Evolutionary conservation across 2,329 filamentous ascomycete genomes (phyloP), one percentile per base, ranked within the genome.

Genomic region (Basipetospora sp.): DNA sequence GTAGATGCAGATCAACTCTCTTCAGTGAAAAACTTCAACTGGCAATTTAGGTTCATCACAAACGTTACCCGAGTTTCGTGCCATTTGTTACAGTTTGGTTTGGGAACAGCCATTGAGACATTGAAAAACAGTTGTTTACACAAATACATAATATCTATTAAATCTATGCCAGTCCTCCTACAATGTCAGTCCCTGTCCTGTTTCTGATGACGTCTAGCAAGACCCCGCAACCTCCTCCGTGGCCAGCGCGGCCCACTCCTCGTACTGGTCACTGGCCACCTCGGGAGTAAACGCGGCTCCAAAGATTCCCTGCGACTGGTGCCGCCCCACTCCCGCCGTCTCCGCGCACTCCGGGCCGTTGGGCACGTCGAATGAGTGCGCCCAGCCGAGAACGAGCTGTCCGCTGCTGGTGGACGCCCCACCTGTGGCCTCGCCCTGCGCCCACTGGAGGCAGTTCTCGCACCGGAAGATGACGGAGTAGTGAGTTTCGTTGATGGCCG

Each of bases 381-480:
- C 71, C 60, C 70, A 76, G 6, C 71, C 73, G 15, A 77, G 53
- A 18, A 73, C 53, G 13, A 67, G 51, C 15, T 50, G 45, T 2
- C 63, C 62, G 3, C 44, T 47, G 36, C 55, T 65, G 11, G 69
- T 73, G 4, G 58, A 57, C 3, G 59, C 58, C 3, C 56, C 58
- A 1, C 60, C 60, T 1, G 54, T 56, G 29, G 56, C 55, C 3
- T 63, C 65, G 26, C 62, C 57, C 29, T 71, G 60, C 44, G 67
- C 55, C 65, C 69, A 74, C 2, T 57, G 47, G 17, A 72, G 57
- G 51, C 71, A 75, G 45, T 64, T 62, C 45, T 74, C 54, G 54
- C 77, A 82, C 32, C 72, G 65, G 57, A 78, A 82, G 14, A 79
- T 65, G 36, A 80, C 51, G 31, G 67, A 67, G 52, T 71, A 82